Percentiles rank a stretch among this genome's conserved stretches.
phyloP scores from a whole-genome alignment of 2,329 filamentous ascomycete genomes.

The Sporothrix humicola region DNA sequence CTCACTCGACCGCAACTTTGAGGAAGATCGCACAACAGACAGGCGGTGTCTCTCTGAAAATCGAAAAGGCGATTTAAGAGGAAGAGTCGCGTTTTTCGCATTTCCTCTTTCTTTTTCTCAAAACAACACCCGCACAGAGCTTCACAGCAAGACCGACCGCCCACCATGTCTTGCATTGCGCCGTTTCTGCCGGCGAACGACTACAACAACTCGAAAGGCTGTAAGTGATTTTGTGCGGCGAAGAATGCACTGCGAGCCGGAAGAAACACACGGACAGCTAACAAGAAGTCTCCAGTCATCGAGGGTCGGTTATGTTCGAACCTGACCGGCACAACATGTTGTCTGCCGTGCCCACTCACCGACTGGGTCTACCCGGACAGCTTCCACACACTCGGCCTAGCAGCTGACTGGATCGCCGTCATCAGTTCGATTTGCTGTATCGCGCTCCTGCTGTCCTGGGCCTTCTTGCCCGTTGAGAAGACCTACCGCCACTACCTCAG shows the following conservation, averaged over 20 bases:
- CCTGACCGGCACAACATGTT: slow-evolving; percentile 67
- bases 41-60: not conserved
- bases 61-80: not conserved
- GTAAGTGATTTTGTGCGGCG: slow-evolving; percentile 28
- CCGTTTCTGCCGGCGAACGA: slow-evolving; percentile 34
- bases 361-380: slow-evolving; percentile 73
- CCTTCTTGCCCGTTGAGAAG: slow-evolving; percentile 80
- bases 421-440: slow-evolving; percentile 71
- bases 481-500: slow-evolving; percentile 93
- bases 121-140: not conserved
- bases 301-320: slow-evolving; percentile 61
- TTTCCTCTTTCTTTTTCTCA: not conserved
- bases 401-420: slow-evolving; percentile 84
- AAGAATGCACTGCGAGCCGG: not conserved
- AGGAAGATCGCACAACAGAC: not conserved
- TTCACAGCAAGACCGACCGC: not conserved
- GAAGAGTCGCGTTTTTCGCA: not conserved
- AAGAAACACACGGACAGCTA: not conserved
- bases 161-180: slow-evolving; percentile 34
- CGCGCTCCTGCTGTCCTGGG: slow-evolving; percentile 81
- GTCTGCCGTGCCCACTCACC: slow-evolving; percentile 86
- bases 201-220: slow-evolving; percentile 37
- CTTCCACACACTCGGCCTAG: slow-evolving; percentile 64
- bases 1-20: not conserved
- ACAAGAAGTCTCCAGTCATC: slow-evolving; percentile 52